Conservation (phyloP, 2,329 filamentous ascomycete genomes). For the Exophiala calicioides region DNA sequence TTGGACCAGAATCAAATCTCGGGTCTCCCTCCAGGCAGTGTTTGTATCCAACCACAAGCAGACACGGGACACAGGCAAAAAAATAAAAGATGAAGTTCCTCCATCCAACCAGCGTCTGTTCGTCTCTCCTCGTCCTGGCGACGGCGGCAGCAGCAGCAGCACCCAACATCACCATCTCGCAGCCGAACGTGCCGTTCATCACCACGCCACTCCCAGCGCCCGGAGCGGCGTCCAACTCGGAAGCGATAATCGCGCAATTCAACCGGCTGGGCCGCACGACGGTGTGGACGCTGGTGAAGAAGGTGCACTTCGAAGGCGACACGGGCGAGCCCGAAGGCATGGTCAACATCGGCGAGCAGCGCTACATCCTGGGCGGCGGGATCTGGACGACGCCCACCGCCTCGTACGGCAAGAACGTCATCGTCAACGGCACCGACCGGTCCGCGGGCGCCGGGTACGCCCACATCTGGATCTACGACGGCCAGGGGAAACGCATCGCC, state of each 20-base stretch:
- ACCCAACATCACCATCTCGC: constrained; percentile 27
- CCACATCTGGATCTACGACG: constrained; percentile 50
- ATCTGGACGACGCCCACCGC: constrained; percentile 46
- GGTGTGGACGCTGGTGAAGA: constrained; percentile 46
- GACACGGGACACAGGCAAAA: too few relatives aligned
- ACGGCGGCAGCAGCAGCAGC: constrained; percentile 18
- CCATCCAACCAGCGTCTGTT: not conserved
- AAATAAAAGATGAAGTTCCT: not conserved
- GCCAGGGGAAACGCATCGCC: constrained; percentile 44
- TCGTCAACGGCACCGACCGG: constrained; percentile 65
- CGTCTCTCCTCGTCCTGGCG: not conserved
- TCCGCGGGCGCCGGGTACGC: constrained; percentile 48
- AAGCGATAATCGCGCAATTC: constrained; percentile 43
- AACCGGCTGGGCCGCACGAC: constrained; percentile 49
- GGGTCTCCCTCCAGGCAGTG: too few relatives aligned
- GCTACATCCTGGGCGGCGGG: constrained; percentile 49
- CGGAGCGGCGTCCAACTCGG: constrained; percentile 29
- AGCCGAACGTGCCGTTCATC: constrained; percentile 31
- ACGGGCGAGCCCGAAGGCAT: constrained; percentile 54
- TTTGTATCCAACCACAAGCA: too few relatives aligned
- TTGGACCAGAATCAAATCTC: too few relatives aligned
- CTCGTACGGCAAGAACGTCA: constrained; percentile 50
- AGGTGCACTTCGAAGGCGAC: constrained; percentile 48
- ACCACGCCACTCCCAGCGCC: constrained; percentile 31
- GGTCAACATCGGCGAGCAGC: constrained; percentile 45